Base-by-base conservation (phyloP, 352 stramenopile genomes). In the Peronosclerospora sorghi region DNA sequence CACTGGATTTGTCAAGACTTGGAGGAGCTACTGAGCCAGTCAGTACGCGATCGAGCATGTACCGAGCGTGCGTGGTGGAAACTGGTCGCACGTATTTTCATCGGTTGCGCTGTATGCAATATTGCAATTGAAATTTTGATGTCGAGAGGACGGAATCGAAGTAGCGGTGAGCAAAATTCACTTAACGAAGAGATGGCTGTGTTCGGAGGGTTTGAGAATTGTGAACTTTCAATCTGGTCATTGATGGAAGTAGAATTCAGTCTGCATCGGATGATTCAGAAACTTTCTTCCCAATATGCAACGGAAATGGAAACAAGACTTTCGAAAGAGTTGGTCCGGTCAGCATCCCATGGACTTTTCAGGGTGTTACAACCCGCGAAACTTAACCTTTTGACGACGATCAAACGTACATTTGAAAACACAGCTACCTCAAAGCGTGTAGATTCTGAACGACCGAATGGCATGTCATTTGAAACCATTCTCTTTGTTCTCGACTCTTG, bases 161-260 rank as follows among this genome's bases (percentile, higher is more conserved):
- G 27, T 13, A 36, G 8, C 18, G 21, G 13, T 19, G 45, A 50
- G 18, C 30, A 23, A 42, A 30, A 44, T 21, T 34, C 12, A 24
- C 17, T 12, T 7, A 24, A 15, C 0, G 12, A 26, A 14, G 28
- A 28, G 5, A 2, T 44, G 1, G 18, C 21, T 17, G 24, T 32
- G 28, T 45, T 49, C 40, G n/a, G 8, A 28, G 23, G n/a, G n/a
- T n/a, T 3, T 32, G 43, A 47, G 28, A 34, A 56, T 27, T 32
- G n/a, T 12, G 26, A 24, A 3, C 43, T 56, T 35, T 72, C 68
- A 0, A 24, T 77, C 23, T 81, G 68, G 68, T 59, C 52, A 14
- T 53, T 81, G 26, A 58, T 81, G 34, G 68, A 81, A 53, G 50
- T 75, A 21, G 62, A 75, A 37, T 73, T 81, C n/a, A 66, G 53